Base-by-base conservation (phyloP, 202 grass and related monocot genomes). In the Cymbopogon flexuosus region DNA sequence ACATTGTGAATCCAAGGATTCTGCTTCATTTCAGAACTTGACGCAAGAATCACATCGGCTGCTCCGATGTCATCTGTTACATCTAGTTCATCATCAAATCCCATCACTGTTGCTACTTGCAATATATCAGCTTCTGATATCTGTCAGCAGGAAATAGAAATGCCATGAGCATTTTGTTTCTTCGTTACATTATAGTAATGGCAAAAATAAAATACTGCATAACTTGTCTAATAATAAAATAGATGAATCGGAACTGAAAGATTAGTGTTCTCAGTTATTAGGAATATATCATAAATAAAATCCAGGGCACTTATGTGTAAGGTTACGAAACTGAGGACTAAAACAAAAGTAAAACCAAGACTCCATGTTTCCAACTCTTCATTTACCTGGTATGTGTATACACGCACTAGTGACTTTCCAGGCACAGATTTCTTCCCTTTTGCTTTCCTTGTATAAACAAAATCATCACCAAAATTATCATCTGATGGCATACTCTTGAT, bases 301-400 rank as follows among this genome's bases (percentile, higher is more conserved):
- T 61, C 2, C 0, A 40, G 27, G 13, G 43, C 10, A 58, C 37
- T 75, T 21, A 73, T 40, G 51, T 68, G 2, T 65, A 18, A 72
- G 43, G 8, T 61, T 35, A 70, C n/a, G 57, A 11, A 75, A 68
- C 21, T 58, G 8, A 49, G 22, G 15, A 31, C 10, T n/a, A 64
- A 40, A 73, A 67, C 4, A 66, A 61, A 89, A 15, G 22, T 47
- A 67, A 58, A 82, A 52, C 37, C 39, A 81, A 33, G 27, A 72
- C 23, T 27, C 16, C 61, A 68, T 46, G 61, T 43, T 65, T 27
- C 18, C 73, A 81, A 57, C 57, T 84, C 15, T 18, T 18, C 31
- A 68, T 8, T 78, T 93, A 98, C 95, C 90, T 95, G 87, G 73
- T 98, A 95, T 51, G 88, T 94, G 93, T 89, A 93, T 16, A 98